Conservation (phyloP, 768 basidiomycete species). For the Tricholomella constricta region DNA sequence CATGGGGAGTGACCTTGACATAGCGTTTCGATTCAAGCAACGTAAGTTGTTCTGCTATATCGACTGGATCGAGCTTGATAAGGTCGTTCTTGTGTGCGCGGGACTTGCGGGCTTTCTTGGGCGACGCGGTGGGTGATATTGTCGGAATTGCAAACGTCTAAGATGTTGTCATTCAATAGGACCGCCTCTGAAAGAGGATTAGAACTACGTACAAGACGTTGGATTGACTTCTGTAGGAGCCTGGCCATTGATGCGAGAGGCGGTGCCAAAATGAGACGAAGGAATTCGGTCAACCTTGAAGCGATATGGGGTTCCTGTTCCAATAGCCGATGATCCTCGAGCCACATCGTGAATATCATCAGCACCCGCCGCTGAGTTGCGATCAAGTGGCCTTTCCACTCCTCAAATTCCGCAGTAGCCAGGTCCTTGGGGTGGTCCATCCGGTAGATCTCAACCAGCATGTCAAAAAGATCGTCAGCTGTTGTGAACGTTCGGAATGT, state of each 20-base stretch:
- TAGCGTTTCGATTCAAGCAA: constrained; percentile 73
- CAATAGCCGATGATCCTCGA: constrained; percentile 60
- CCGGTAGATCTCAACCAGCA: constrained; percentile 65
- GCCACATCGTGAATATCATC: constrained; percentile 59
- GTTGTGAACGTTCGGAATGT: constrained; percentile 83
- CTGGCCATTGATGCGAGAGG: constrained; percentile 47
- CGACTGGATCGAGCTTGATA: constrained; percentile 61
- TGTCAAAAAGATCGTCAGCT: constrained; percentile 66
- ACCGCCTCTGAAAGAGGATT: neutral
- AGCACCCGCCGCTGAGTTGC: constrained; percentile 66
- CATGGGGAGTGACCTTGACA: constrained; percentile 64
- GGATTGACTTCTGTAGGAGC: constrained; percentile 52
- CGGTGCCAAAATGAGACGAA: constrained; percentile 42
- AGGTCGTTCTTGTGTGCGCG: constrained; percentile 62
- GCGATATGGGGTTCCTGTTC: constrained; percentile 68
- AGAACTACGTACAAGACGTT: constrained; percentile 49
- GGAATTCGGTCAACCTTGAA: constrained; percentile 55
- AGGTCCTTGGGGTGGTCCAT: constrained; percentile 54
- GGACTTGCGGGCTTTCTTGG: constrained; percentile 44
- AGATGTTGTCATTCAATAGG: too few species aligned
- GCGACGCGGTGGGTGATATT: constrained; percentile 24
- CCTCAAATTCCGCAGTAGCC: constrained; percentile 50
- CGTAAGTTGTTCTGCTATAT: constrained; percentile 82
- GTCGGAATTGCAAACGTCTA: constrained; percentile 45
- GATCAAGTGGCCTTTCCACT: constrained; percentile 67